Conservation (phyloP, 2,329 filamentous ascomycete species). For the Diaporthe sp. region DNA sequence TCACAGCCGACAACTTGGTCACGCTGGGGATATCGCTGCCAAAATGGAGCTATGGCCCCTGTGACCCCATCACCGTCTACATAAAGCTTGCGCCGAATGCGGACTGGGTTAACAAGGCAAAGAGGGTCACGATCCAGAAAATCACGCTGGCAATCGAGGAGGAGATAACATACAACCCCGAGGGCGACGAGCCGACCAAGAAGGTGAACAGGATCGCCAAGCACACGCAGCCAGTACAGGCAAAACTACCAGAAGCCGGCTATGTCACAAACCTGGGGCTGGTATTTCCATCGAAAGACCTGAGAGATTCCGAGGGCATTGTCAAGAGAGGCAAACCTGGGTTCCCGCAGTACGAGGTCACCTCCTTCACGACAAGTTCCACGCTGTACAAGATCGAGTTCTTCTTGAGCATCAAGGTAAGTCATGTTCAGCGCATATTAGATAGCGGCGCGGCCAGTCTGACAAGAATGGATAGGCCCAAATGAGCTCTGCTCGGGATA, state of each 20-base stretch:
- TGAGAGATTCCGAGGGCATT: conserved; percentile 88
- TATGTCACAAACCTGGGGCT: conserved; percentile 94
- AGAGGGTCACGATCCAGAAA: conserved; percentile 91
- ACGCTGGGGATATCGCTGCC: conserved; percentile 93
- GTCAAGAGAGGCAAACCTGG: conserved; percentile 86
- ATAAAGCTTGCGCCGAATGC: conserved; percentile 94
- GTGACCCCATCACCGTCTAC: conserved; percentile 95
- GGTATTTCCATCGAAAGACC: conserved; percentile 90
- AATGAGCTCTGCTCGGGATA: conserved; percentile 89
- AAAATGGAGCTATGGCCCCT: conserved; percentile 94
- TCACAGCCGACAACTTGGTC: conserved; percentile 89
- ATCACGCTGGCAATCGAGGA: conserved; percentile 96
- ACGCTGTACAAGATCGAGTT: conserved; percentile 99
- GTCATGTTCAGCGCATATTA: conserved; percentile 15
- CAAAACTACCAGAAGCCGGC: conserved; percentile 89
- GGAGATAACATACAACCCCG: conserved; percentile 98
- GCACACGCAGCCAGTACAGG: conserved; percentile 83
- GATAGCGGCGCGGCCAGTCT: background rate
- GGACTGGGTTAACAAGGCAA: conserved; percentile 91
- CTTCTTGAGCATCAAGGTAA: conserved; percentile 92
- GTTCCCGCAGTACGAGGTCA: conserved; percentile 90
- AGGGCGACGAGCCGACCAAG: conserved; percentile 93
- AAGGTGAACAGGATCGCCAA: conserved; percentile 91
- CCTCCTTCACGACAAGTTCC: conserved; percentile 92
- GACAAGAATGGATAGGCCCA: conserved; percentile 73